These are phyloP conservation scores for Pyrenophora seminiperda DNA, from an alignment of 2,329 filamentous ascomycete species.

Conservation along the genomic window DNA sequence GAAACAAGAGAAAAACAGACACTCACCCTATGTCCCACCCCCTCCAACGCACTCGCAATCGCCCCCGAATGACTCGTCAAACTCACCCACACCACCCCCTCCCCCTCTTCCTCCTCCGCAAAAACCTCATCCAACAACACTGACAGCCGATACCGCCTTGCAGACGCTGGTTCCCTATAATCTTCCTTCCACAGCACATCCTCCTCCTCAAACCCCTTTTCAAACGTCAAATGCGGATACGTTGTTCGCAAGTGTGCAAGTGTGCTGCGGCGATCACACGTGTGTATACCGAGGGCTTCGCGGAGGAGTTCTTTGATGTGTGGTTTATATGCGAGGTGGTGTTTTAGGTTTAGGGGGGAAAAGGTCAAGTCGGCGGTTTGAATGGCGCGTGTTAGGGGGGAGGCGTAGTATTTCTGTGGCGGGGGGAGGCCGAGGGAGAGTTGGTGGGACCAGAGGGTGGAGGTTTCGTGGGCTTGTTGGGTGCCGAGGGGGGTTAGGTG, in stretches of 20 bases:
- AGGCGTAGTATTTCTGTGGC: slow-evolving; percentile 68
- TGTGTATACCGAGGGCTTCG: slow-evolving; percentile 70
- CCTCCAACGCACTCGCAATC: slow-evolving; percentile 60
- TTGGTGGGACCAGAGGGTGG: slow-evolving; percentile 62
- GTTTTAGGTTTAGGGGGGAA: slow-evolving; percentile 56
- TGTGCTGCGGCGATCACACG: slow-evolving; percentile 67
- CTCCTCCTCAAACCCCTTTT: slow-evolving; percentile 63
- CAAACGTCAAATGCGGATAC: slow-evolving; percentile 61
- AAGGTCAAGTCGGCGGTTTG: slow-evolving; percentile 69
- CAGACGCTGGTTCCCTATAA: slow-evolving; percentile 37
- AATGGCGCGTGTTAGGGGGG: slow-evolving; percentile 65
- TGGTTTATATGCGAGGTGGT: slow-evolving; percentile 60
- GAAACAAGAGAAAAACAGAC: background rate
- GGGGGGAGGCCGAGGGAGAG: slow-evolving; percentile 61
- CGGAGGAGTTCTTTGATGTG: slow-evolving; percentile 68
- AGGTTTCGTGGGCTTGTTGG: slow-evolving; percentile 63
- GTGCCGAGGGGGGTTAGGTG: slow-evolving; percentile 63
- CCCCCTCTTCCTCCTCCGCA: slow-evolving; percentile 48
- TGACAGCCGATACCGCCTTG: slow-evolving; percentile 32
- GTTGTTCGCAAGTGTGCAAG: slow-evolving; percentile 56
- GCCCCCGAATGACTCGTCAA: slow-evolving; percentile 65
- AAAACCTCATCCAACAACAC: slow-evolving; percentile 61
- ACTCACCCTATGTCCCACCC: slow-evolving; percentile 59
- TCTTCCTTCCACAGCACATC: slow-evolving; percentile 59
- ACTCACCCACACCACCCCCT: slow-evolving; percentile 55